phyloP scores from a whole-genome alignment of 1,139 yeast species.

The Yamadazyma dendronema region DNA sequence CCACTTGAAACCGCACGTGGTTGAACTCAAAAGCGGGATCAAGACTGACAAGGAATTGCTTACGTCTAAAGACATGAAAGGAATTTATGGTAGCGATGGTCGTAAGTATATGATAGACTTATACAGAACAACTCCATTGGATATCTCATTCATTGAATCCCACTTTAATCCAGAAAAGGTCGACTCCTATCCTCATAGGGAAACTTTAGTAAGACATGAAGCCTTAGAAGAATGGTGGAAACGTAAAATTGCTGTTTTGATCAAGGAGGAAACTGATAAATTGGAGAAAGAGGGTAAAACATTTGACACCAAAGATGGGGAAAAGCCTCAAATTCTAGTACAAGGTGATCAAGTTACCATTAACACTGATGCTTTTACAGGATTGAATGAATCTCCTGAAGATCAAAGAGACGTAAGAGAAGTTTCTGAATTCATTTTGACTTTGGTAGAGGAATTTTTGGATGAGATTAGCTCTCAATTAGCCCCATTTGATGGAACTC shows the following conservation, averaged over 20 bases:
- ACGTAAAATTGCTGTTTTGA: conserved; percentile 56
- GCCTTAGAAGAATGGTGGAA: conserved; percentile 92
- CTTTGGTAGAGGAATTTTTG: conserved; percentile 65
- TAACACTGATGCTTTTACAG: conserved; percentile 77
- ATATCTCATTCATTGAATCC: conserved; percentile 67
- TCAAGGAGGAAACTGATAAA: conserved; percentile 49
- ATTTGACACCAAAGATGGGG: conserved; percentile 24
- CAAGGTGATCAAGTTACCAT: conserved; percentile 58
- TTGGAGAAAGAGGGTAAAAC: conserved; percentile 37
- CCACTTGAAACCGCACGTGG: conserved; percentile 72
- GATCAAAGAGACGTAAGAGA: conserved; percentile 65
- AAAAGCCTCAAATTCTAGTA: conserved; percentile 51
- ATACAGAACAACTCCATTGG: conserved; percentile 81
- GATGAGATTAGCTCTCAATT: conserved; percentile 52
- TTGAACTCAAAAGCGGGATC: conserved; percentile 34
- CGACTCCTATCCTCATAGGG: conserved; percentile 76
- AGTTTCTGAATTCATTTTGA: conserved; percentile 61
- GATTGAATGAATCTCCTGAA: conserved; percentile 39
- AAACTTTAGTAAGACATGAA: conserved; percentile 78
- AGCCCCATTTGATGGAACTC: conserved; percentile 79
- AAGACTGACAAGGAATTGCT: conserved; percentile 47
- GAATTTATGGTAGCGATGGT: conserved; percentile 81
- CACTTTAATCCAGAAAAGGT: conserved; percentile 41
- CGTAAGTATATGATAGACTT: conserved; percentile 83
- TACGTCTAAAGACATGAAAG: conserved; percentile 80